Evolutionary conservation across 2,329 filamentous ascomycete species (phyloP).

Genomic region (Lithohypha guttulata): DNA sequence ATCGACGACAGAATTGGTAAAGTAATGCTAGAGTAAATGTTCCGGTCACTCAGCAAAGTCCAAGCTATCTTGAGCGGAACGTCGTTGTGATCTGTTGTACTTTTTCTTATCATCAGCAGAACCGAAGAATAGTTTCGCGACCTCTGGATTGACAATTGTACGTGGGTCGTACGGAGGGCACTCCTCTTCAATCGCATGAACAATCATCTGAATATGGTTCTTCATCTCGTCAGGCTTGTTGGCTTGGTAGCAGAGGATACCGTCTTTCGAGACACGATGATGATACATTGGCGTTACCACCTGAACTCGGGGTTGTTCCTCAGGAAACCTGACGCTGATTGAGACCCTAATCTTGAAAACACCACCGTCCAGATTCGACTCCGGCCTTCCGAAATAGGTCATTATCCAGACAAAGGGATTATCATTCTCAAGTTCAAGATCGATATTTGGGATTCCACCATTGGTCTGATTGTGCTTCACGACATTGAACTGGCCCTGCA

Average conservation of each 20-base stretch:
- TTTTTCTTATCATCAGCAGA: constrained; percentile 64
- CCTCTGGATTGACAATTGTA: constrained; percentile 75
- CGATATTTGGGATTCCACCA: constrained; percentile 58
- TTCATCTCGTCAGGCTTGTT: constrained; percentile 64
- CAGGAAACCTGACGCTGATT: constrained; percentile 76
- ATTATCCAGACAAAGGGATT: constrained; percentile 87
- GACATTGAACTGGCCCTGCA: constrained; percentile 77
- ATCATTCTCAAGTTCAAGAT: constrained; percentile 62
- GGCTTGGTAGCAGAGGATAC: constrained; percentile 67
- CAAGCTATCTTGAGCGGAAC: constrained; percentile 16
- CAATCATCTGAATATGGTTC: constrained; percentile 73
- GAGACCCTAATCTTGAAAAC: constrained; percentile 70
- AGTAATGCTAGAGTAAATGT: no score
- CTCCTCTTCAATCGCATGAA: constrained; percentile 76
- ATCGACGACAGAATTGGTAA: no score
- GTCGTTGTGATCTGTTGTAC: constrained; percentile 63
- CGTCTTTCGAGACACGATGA: constrained; percentile 69
- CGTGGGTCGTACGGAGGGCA: constrained; percentile 80
- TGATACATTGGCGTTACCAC: constrained; percentile 80
- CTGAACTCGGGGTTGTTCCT: constrained; percentile 73
- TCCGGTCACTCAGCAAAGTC: constrained; percentile 3
- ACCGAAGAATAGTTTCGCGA: constrained; percentile 80
- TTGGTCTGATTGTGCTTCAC: constrained; percentile 64
- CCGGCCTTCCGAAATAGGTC: constrained; percentile 81
- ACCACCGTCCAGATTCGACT: constrained; percentile 87